Conservation (phyloP, 345 rosid species). For the Salix exigua region DNA sequence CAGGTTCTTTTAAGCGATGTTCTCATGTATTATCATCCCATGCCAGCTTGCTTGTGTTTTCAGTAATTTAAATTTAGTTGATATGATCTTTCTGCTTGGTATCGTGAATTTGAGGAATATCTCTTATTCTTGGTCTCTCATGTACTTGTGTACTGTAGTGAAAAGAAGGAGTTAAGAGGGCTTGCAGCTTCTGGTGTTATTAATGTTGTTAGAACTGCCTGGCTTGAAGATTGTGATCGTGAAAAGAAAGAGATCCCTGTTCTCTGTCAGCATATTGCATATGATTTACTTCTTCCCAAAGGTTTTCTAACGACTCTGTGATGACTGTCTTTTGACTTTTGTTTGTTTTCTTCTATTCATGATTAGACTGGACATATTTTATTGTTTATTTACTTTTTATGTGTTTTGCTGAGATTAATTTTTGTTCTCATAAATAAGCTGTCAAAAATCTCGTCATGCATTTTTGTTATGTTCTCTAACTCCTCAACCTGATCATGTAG, state of each 20-base stretch:
- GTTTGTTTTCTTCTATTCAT: constrained; percentile 1
- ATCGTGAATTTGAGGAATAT: constrained; percentile 4
- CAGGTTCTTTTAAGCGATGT: neutral
- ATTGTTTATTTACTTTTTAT: neutral
- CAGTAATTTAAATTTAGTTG: neutral
- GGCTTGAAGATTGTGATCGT: constrained; percentile 92
- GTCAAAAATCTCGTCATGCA: neutral
- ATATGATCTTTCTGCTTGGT: neutral
- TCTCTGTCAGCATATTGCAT: constrained; percentile 55
- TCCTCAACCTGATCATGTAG: constrained; percentile 31
- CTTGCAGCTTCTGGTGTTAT: constrained; percentile 83
- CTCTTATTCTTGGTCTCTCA: constrained; percentile 9
- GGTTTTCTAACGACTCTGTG: constrained; percentile 43
- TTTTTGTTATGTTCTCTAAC: constrained; percentile 18
- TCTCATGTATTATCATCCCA: neutral
- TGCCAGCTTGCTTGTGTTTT: neutral
- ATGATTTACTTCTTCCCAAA: constrained; percentile 73
- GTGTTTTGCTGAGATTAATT: constrained; percentile 16
- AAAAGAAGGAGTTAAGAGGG: constrained; percentile 70
- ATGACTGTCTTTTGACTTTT: constrained; percentile 1
- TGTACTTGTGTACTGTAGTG: constrained; percentile 40
- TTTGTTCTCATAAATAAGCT: neutral
- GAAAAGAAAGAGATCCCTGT: constrained; percentile 75
- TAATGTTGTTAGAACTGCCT: constrained; percentile 63
- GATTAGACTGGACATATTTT: neutral